Base-by-base conservation (phyloP, 192 early-diverging fungal genomes). In the Coemansia sp. region DNA sequence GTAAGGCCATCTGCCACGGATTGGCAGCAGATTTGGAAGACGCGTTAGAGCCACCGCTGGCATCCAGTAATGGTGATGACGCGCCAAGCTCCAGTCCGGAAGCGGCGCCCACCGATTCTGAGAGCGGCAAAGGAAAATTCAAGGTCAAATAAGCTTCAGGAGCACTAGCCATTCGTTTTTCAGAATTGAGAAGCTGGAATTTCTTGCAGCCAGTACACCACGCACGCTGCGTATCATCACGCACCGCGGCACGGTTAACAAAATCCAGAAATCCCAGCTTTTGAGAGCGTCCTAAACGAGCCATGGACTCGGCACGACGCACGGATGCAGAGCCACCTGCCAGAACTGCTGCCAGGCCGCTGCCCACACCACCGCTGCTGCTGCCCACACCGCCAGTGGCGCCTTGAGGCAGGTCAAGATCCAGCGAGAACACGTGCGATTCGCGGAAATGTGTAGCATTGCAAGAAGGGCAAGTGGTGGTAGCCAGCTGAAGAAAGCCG, bases 201-300 rank as follows among this genome's bases (percentile, higher is more conserved):
- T 85, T 81, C 32, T 85, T 84, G 69, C 96, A 98, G 17, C 68
- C 61, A 5, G 83, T 56, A 56, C 96, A 98, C 89, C 91, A 95
- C 14, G 92, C 93, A 1, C 84, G 77, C 42, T 56, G 62, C 6
- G 66, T 71, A 7, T 69, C 69, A 5, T 36, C 18, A 0, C 57
- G 53, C 0, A 53, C 62, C 48, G 69, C 53, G 0, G 69, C 41
- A 11, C 59, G 58, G 7, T 43, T 42, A 18, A 71, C 48, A 6
- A 81, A 54, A 12, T 48, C 40, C 12, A 57, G 42, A 4, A 81
- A 65, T 58, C 59, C 58, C 3, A 38, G 34, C 31, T 58, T 39
- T 26, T 51, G 43, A 15, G 52, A 30, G 6, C 31, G 46, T 5
- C 51, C 43, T 15, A 46, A 34, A 4, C 30, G 46, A 0, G 59